phyloP scores from a whole-genome alignment of 108 stramenopile species.

The Phaeodactylum tricornutum region DNA sequence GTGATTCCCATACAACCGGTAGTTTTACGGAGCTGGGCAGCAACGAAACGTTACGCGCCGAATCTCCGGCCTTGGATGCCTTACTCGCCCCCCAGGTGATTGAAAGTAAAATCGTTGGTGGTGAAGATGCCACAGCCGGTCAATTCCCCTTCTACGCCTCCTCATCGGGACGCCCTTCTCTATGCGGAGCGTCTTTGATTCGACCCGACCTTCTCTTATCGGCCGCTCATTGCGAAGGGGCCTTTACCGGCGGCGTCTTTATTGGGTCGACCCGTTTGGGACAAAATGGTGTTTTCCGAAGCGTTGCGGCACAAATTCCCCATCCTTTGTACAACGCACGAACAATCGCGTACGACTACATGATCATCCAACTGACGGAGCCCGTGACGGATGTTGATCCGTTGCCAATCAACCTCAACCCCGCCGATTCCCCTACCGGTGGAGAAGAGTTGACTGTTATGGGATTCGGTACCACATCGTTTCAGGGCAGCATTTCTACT shows the following conservation, averaged over 20 bases:
- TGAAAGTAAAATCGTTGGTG: too few species aligned
- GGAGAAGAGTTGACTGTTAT: slow-evolving; percentile 2
- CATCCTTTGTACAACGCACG: too few species aligned
- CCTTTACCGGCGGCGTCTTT: slow-evolving; percentile 13
- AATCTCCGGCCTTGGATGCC: too few species aligned
- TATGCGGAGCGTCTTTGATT: slow-evolving; percentile 27
- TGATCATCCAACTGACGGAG: not conserved
- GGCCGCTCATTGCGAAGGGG: slow-evolving; percentile 28
- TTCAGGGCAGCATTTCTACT: not conserved
- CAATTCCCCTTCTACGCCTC: too few species aligned
- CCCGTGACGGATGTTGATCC: not conserved
- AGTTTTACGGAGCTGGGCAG: too few species aligned
- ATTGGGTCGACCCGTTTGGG: slow-evolving; percentile 1
- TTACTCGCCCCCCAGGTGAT: too few species aligned
- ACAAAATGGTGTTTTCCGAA: too few species aligned
- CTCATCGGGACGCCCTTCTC: too few species aligned
- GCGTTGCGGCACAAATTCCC: too few species aligned
- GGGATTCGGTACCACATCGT: not conserved
- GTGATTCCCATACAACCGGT: too few species aligned
- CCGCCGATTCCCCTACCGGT: not conserved
- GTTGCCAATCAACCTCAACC: not conserved
- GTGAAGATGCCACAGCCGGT: too few species aligned
- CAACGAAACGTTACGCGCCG: too few species aligned
- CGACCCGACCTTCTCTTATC: slow-evolving; percentile 22
- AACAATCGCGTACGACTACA: slow-evolving; percentile 1